Evolutionary conservation across 139 green algal genomes (phyloP).

Genomic region (Micractinium sp.): DNA sequence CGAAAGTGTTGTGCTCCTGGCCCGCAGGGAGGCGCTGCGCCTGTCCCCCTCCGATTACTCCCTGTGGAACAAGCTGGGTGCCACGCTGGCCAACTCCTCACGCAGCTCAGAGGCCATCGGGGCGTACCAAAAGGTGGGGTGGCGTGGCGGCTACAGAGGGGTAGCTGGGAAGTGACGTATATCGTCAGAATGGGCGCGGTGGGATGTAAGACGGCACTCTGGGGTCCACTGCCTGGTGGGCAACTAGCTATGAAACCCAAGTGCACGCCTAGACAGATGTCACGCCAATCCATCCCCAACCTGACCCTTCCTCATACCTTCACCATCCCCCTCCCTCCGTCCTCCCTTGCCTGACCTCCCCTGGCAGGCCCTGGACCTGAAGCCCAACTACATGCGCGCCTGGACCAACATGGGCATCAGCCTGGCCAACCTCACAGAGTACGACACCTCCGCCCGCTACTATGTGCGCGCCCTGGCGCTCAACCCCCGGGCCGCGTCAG

Average conservation of each 20-base stretch:
- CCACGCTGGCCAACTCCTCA: slow-evolving; percentile 90
- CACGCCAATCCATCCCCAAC: too few species aligned
- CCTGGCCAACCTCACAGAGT: slow-evolving; percentile 86
- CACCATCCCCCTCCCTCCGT: background rate
- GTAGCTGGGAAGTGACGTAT: background rate
- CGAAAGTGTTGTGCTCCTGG: too few species aligned
- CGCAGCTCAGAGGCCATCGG: slow-evolving; percentile 80
- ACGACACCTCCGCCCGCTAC: slow-evolving; percentile 83
- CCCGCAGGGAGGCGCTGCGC: slow-evolving; percentile 22
- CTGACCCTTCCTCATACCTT: background rate
- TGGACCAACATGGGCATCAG: slow-evolving; percentile 99
- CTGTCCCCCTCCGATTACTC: slow-evolving; percentile 73
- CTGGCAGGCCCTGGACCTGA: slow-evolving; percentile 93
- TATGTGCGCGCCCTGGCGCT: slow-evolving; percentile 91
- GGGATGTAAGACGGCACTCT: too few species aligned
- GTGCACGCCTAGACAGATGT: too few species aligned
- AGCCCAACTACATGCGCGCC: slow-evolving; percentile 99
- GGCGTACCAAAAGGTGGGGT: slow-evolving; percentile 72
- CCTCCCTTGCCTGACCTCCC: background rate
- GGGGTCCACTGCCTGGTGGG: too few species aligned
- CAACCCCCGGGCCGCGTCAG: slow-evolving; percentile 64
- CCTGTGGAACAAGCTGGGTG: slow-evolving; percentile 98
- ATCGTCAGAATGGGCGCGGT: too few species aligned
- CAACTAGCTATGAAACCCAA: too few species aligned
- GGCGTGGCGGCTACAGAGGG: background rate